These are phyloP conservation scores for Blastobotrys elegans DNA, from an alignment of 1,139 yeast genomes.

Conservation along the genomic window DNA sequence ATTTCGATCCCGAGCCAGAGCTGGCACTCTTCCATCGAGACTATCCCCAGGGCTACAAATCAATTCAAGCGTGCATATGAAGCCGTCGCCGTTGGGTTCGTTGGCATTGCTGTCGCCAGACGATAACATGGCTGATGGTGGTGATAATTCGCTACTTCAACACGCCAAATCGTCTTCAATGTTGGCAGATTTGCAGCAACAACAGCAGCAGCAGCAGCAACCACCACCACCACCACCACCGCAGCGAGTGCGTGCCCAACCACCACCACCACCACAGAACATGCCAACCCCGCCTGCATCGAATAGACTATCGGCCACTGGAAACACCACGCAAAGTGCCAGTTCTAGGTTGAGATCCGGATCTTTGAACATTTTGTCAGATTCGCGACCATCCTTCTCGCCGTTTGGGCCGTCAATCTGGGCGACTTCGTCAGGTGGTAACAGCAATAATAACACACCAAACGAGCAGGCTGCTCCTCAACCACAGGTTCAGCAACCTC, in stretches of 20 bases:
- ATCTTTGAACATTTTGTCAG: constrained; percentile 32
- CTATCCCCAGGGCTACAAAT: constrained; percentile 31
- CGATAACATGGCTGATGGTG: constrained; percentile 16
- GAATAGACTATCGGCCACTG: not conserved
- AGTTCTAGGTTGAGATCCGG: constrained; percentile 31
- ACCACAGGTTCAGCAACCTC: not conserved
- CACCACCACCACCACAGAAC: constrained; percentile 7
- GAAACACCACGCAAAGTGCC: constrained; percentile 11
- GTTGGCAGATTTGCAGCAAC: constrained; percentile 5
- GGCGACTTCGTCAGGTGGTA: constrained; percentile 17
- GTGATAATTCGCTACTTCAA: constrained; percentile 15
- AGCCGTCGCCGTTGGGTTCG: constrained; percentile 27
- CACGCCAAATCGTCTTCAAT: constrained; percentile 7
- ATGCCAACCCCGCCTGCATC: constrained; percentile 12
- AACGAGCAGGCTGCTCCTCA: constrained; percentile 12
- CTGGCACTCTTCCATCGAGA: constrained; percentile 43
- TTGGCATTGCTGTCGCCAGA: constrained; percentile 32
- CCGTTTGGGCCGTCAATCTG: constrained; percentile 33
- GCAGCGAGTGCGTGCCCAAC: not conserved
- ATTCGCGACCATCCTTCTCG: constrained; percentile 27
- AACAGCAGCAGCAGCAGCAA: not conserved
- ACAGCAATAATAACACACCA: constrained; percentile 14
- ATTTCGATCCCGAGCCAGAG: constrained; percentile 31
- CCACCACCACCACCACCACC: constrained; percentile 14
- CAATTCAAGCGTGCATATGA: not conserved